Base-by-base conservation (phyloP, 2,329 filamentous ascomycete genomes). In the Neofusicoccum ribis region DNA sequence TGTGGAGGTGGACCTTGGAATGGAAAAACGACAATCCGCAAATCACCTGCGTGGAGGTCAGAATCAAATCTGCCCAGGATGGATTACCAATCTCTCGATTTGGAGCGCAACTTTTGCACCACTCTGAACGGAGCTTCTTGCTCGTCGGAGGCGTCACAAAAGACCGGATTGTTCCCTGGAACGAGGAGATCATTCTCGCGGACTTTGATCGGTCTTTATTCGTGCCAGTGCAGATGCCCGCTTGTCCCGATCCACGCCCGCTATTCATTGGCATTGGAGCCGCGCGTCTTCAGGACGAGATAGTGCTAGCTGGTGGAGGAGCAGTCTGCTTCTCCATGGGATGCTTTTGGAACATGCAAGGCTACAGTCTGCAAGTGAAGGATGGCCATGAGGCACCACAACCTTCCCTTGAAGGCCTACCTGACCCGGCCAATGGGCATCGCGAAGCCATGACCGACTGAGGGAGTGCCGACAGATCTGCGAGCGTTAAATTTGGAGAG, bases 281-380 rank as follows among this genome's bases (percentile, higher is more conserved):
- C 7, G 76, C 85, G 14, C 73, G 79, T 34, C 77, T 84, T 78
- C 79, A 34, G 71, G 80, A 82, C 36, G 77, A 84, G 17, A 71
- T 93, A 3, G 71, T 91, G 9, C 79, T 96, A 7, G 76, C 90
- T 54, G 92, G 92, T 1, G 93, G 93, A 15, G 93, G 92, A 43
- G 92, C 91, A 15, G 91, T 92, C 0, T 96, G 92, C 75, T 96
- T 96, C 80, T 93, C 91, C 0, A 96, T 96, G 84, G 93, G 93
- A 1, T 91, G 91, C 6, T 93, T 87, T n/a, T 60, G 47, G 51
- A 66, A 67, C 23, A 61, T 37, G 14, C 49, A 44, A 3, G 34
- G 41, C 43, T 60, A 60, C 41, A 27, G 23, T 20, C 15, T 60
- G 11, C 27, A 34, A 31, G 9, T 46, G 23, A 43, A 58, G 5